Evolutionary conservation across 179 eudicot genomes (phyloP).

Genomic region (Camellia oleifera): DNA sequence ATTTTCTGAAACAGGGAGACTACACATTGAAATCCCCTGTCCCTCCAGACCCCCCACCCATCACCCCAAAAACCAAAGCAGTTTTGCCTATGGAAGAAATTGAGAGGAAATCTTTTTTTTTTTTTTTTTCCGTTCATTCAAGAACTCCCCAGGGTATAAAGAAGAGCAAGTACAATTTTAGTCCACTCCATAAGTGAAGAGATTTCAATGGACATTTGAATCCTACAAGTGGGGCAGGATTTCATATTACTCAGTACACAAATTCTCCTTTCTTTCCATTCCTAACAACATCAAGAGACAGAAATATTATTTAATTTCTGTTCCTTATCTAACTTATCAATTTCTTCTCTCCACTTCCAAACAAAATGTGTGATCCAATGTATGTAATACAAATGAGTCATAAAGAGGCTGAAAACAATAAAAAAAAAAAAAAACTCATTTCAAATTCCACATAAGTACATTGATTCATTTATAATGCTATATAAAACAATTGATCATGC

Average conservation of each 20-base stretch:
- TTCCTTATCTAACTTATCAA: not conserved
- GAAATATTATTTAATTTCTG: not conserved
- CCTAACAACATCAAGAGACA: not conserved
- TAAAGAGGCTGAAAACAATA: not conserved
- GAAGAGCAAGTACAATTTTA: not conserved
- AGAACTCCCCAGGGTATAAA: too few relatives aligned
- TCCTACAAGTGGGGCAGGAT: not conserved
- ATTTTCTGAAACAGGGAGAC: not conserved
- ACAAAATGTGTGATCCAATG: not conserved
- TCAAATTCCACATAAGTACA: not conserved
- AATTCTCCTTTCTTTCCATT: not conserved
- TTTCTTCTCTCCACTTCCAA: not conserved
- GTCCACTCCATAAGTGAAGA: not conserved
- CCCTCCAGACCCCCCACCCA: not conserved
- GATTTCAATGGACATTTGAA: not conserved
- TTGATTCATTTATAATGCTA: constrained; percentile 3
- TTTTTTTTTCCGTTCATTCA: too few relatives aligned
- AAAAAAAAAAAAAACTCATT: not conserved
- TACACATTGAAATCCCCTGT: not conserved
- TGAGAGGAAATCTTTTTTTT: not conserved
- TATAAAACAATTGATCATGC: not conserved
- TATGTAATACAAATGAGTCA: too few relatives aligned
- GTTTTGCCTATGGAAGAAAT: not conserved
- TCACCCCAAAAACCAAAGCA: too few relatives aligned
- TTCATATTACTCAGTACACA: not conserved